A percentile compares a stretch with the other conserved stretches of the same genome.
phyloP scores from a whole-genome alignment of 768 basidiomycete genomes.

The Clavaria fumosa region DNA sequence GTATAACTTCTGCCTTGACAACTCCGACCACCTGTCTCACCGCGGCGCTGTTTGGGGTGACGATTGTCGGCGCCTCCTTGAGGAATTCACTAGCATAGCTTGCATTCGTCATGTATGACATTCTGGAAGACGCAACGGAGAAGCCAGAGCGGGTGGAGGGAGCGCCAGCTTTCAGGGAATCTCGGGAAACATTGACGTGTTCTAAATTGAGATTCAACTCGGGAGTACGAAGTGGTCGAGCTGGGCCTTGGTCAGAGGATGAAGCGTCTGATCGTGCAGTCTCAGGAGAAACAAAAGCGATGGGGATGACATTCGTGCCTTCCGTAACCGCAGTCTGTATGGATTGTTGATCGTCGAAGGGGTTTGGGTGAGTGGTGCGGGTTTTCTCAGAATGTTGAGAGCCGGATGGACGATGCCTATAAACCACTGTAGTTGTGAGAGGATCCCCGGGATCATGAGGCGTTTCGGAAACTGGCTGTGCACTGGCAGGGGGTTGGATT shows the following conservation, averaged over 20 bases:
- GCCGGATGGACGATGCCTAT: slow-evolving; percentile 17
- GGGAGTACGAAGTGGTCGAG: slow-evolving; percentile 41
- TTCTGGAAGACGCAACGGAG: slow-evolving; percentile 36
- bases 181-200: slow-evolving; percentile 44
- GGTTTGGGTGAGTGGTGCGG: slow-evolving; percentile 34
- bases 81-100: slow-evolving; percentile 69
- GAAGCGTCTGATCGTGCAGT: slow-evolving; percentile 24
- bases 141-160: slow-evolving; percentile 40
- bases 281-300: slow-evolving; percentile 59
- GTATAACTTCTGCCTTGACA: slow-evolving; percentile 68
- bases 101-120: slow-evolving; percentile 60
- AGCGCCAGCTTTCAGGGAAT: slow-evolving; percentile 30
- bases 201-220: slow-evolving; percentile 49
- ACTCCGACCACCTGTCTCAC: slow-evolving; percentile 64
- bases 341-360: slow-evolving; percentile 63
- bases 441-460: no score
- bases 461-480: no score
- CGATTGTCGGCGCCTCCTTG: slow-evolving; percentile 69
- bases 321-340: slow-evolving; percentile 75
- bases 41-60: slow-evolving; percentile 48
- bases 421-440: no score
- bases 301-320: slow-evolving; percentile 76
- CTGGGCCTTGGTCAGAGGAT: slow-evolving; percentile 20
- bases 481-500: slow-evolving; percentile 12
- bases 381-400: no score